A percentile compares a stretch with the other conserved stretches of the same genome.
Evolutionary conservation across 2,329 filamentous ascomycete species (phyloP).

Genomic region (Chrysoporthe cubensis): DNA sequence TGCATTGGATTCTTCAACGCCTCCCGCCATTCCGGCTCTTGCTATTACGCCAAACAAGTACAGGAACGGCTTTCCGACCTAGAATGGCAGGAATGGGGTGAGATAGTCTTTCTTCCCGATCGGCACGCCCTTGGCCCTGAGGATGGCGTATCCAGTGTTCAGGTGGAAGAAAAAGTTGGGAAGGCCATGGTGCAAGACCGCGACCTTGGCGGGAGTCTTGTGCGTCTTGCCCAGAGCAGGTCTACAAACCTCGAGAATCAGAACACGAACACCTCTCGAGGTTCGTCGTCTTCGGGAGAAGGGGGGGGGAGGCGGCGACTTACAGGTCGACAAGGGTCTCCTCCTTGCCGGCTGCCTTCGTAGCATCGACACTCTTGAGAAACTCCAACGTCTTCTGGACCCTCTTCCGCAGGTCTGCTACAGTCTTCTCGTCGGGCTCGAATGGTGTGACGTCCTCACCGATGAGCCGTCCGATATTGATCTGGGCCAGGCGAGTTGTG

Average conservation of each 20-base stretch:
- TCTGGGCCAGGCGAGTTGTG: conserved; percentile 35
- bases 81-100: conserved; percentile 28
- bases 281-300: not conserved
- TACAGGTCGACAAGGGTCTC: conserved; percentile 35
- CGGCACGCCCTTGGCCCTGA: conserved; percentile 59
- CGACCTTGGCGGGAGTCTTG: conserved; percentile 40
- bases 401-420: conserved; percentile 25
- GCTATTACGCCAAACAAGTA: not conserved
- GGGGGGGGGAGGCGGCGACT: conserved; percentile 22
- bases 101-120: conserved; percentile 62
- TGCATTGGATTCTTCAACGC: not conserved
- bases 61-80: not conserved
- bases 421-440: conserved; percentile 31
- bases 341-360: conserved; percentile 34
- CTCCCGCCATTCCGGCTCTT: not conserved
- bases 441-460: conserved; percentile 32
- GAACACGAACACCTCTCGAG: not conserved
- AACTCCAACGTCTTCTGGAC: conserved; percentile 27
- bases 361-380: conserved; percentile 35
- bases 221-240: conserved; percentile 23
- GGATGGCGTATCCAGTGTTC: conserved; percentile 58
- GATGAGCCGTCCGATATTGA: conserved; percentile 35
- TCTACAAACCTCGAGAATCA: conserved; percentile 1
- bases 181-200: conserved; percentile 50
- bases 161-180: conserved; percentile 68